Conservation (phyloP, 129 eudicot species). For the Artemisia annua region DNA sequence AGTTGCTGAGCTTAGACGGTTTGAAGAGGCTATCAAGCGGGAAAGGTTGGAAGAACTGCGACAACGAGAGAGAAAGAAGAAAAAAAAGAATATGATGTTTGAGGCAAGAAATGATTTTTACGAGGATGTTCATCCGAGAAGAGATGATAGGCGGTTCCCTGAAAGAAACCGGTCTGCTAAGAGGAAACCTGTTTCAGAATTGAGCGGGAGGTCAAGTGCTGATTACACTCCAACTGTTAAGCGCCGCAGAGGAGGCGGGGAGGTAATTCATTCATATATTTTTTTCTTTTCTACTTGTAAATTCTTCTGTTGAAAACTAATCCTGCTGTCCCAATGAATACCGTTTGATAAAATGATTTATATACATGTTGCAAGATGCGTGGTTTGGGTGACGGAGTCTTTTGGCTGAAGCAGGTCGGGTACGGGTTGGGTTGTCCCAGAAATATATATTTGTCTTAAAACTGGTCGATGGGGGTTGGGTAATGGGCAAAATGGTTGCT, state of each 20-base stretch:
- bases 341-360: too few relatives aligned
- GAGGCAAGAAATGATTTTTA: slow-evolving; percentile 53
- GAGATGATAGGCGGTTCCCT: slow-evolving; percentile 55
- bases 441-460: too few relatives aligned
- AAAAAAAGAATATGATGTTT: slow-evolving; percentile 55
- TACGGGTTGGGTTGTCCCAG: too few relatives aligned
- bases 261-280: slow-evolving; percentile 47
- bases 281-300: slow-evolving; percentile 6
- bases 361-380: too few relatives aligned
- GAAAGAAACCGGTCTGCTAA: slow-evolving; percentile 57
- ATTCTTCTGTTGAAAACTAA: not conserved
- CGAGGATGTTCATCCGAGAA: slow-evolving; percentile 58
- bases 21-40: slow-evolving; percentile 63
- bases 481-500: too few relatives aligned
- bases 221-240: slow-evolving; percentile 60
- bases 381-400: too few relatives aligned
- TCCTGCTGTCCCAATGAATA: too few relatives aligned
- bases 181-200: slow-evolving; percentile 55
- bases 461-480: too few relatives aligned
- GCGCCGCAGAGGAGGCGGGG: slow-evolving; percentile 86
- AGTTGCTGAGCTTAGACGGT: slow-evolving; percentile 58
- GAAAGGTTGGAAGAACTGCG: slow-evolving; percentile 84
- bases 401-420: too few relatives aligned
- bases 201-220: slow-evolving; percentile 49
- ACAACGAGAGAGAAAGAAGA: slow-evolving; percentile 62